Conservation (phyloP, 768 basidiomycete genomes). For the Pulveroboletus sp. region DNA sequence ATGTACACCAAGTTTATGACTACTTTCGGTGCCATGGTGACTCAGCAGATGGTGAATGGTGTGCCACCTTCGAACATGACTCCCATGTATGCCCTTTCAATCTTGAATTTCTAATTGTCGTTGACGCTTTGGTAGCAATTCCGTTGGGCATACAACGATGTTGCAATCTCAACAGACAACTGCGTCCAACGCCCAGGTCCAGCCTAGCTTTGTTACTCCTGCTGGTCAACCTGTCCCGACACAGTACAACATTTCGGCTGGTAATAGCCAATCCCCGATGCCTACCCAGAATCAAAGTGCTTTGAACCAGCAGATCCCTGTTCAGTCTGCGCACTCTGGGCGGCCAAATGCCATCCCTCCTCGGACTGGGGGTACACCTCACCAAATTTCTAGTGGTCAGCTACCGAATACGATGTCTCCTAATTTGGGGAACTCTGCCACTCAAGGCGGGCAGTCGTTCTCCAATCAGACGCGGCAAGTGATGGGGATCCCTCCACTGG, state of each 20-base stretch:
- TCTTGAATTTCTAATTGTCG: background rate
- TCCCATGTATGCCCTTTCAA: constrained; percentile 32
- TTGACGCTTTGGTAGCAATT: constrained; percentile 18
- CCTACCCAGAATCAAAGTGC: constrained; percentile 16
- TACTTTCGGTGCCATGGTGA: constrained; percentile 22
- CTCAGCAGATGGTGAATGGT: constrained; percentile 24
- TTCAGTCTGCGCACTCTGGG: constrained; percentile 28
- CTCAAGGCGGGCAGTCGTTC: constrained; percentile 20
- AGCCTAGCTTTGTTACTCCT: constrained; percentile 20
- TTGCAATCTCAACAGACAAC: constrained; percentile 17
- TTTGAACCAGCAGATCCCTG: constrained; percentile 29
- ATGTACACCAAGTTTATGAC: constrained; percentile 33
- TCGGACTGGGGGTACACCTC: constrained; percentile 36
- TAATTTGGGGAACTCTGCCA: constrained; percentile 25
- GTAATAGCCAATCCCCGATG: constrained; percentile 17
- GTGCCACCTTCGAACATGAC: constrained; percentile 21
- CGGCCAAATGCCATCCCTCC: constrained; percentile 32
- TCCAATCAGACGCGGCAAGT: constrained; percentile 16
- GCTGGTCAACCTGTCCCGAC: constrained; percentile 6
- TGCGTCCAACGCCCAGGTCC: constrained; percentile 15
- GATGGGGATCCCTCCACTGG: constrained; percentile 34
- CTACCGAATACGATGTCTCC: constrained; percentile 33
- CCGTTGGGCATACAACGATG: constrained; percentile 12
- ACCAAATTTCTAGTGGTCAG: constrained; percentile 30
- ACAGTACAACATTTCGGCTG: constrained; percentile 19